Percentiles rank a stretch among this genome's conserved stretches.
These are phyloP conservation scores for Serendipita vermifera DNA, from an alignment of 768 basidiomycete genomes.

Conservation along the genomic window DNA sequence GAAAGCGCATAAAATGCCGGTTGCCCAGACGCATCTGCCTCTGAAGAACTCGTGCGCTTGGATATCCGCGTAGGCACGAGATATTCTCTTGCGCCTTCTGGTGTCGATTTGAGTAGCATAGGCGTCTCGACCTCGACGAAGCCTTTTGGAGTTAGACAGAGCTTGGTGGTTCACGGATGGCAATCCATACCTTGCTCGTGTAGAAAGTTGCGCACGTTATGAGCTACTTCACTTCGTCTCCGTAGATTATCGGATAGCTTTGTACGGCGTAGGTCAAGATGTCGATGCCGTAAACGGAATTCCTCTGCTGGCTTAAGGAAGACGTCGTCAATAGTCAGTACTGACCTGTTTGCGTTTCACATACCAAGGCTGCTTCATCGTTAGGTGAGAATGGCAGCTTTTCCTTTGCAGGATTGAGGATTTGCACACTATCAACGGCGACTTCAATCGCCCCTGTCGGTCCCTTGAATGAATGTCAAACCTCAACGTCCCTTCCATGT, in stretches of 20 bases:
- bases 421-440: slow-evolving; percentile 47
- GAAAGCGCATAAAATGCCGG: slow-evolving; percentile 72
- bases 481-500: slow-evolving; percentile 15
- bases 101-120: slow-evolving; percentile 76
- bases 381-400: slow-evolving; percentile 78
- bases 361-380: slow-evolving; percentile 58
- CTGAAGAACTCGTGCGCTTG: background rate
- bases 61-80: slow-evolving; percentile 65
- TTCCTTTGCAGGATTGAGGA: slow-evolving; percentile 65
- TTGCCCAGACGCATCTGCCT: slow-evolving; percentile 16
- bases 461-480: slow-evolving; percentile 28
- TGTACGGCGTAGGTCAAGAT: slow-evolving; percentile 75
- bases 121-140: slow-evolving; percentile 94
- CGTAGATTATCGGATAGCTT: slow-evolving; percentile 65
- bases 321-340: slow-evolving; percentile 5
- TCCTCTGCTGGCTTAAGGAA: slow-evolving; percentile 65
- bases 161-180: slow-evolving; percentile 13
- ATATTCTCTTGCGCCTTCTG: slow-evolving; percentile 90
- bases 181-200: slow-evolving; percentile 50
- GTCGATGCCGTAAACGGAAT: slow-evolving; percentile 68
- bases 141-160: slow-evolving; percentile 32
- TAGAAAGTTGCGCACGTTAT: slow-evolving; percentile 57
- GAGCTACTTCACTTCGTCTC: slow-evolving; percentile 70
- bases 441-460: slow-evolving; percentile 72
- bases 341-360: slow-evolving; percentile 19